phyloP scores from a whole-genome alignment of 352 stramenopile species.

The Phytopythium litorale region DNA sequence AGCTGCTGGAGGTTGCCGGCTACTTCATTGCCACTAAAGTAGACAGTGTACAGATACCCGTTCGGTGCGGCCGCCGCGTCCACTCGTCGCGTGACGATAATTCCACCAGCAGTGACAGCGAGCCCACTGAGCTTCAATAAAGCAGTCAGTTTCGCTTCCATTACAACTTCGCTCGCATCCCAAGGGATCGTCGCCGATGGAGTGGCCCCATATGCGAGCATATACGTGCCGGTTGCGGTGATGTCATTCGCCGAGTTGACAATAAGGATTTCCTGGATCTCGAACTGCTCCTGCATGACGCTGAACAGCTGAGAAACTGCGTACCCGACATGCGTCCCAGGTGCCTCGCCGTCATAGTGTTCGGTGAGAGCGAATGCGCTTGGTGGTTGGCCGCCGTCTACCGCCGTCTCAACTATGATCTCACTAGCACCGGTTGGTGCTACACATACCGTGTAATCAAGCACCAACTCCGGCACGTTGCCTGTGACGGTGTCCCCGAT shows the following conservation, averaged over 20 bases:
- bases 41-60: conserved; percentile 71
- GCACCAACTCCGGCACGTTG: conserved; percentile 26
- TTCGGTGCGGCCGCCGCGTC: conserved; percentile 40
- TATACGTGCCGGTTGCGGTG: conserved; percentile 28
- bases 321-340: conserved; percentile 45
- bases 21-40: conserved; percentile 54
- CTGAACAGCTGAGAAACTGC: conserved; percentile 59
- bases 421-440: conserved; percentile 10
- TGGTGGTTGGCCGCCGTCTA: conserved; percentile 21
- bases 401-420: conserved; percentile 13
- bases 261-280: conserved; percentile 58
- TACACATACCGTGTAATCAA: conserved; percentile 15
- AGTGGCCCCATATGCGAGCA: conserved; percentile 22
- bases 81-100: conserved; percentile 48
- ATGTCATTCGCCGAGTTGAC: conserved; percentile 42
- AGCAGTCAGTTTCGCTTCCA: conserved; percentile 23
- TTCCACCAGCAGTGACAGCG: conserved; percentile 18
- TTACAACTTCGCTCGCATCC: conserved; percentile 42
- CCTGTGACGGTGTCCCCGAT: conserved; percentile 50
- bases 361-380: conserved; percentile 41
- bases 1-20: conserved; percentile 31
- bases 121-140: conserved; percentile 12
- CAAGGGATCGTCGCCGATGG: conserved; percentile 47
- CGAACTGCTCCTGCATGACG: conserved; percentile 69
- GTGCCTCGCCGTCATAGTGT: conserved; percentile 52